Evolutionary conservation across 2,329 filamentous ascomycete species (phyloP).

Genomic region (Chaetomiaceae sp.): DNA sequence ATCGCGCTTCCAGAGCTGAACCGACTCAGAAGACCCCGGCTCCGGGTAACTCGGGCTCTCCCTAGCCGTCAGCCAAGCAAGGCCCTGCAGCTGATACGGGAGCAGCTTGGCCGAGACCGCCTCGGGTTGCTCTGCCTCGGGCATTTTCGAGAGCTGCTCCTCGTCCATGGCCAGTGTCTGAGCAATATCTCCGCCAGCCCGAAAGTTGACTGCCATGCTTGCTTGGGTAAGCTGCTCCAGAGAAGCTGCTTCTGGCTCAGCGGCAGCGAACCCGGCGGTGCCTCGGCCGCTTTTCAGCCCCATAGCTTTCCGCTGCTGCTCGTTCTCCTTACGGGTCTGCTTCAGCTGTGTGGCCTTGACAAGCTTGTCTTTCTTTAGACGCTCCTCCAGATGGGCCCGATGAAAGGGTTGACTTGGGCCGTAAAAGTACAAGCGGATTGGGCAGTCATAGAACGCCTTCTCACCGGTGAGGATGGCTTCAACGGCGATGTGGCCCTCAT

Average conservation of each 20-base stretch:
- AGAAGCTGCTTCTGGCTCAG: constrained; percentile 39
- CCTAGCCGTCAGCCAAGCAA: constrained; percentile 75
- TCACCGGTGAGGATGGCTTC: constrained; percentile 66
- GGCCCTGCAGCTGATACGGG: constrained; percentile 75
- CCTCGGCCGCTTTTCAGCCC: constrained; percentile 36
- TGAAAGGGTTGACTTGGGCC: constrained; percentile 55
- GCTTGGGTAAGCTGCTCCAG: constrained; percentile 60
- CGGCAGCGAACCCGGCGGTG: constrained; percentile 34
- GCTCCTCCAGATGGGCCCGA: constrained; percentile 51
- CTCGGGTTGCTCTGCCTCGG: constrained; percentile 63
- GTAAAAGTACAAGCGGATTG: constrained; percentile 63
- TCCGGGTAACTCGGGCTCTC: constrained; percentile 65
- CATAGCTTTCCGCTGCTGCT: constrained; percentile 44
- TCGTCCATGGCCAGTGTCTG: constrained; percentile 70
- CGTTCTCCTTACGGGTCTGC: constrained; percentile 48
- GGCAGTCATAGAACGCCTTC: constrained; percentile 67
- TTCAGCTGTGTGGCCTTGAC: constrained; percentile 54
- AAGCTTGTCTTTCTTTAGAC: constrained; percentile 61
- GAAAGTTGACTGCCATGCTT: constrained; percentile 63
- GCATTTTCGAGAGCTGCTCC: constrained; percentile 64
- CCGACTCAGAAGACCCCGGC: constrained; percentile 52
- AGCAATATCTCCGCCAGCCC: constrained; percentile 58
- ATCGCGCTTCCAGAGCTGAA: constrained; percentile 72
- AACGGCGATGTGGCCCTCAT: constrained; percentile 54
- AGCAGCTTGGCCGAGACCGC: constrained; percentile 63